Percentiles rank a stretch among this genome's conserved stretches.
These are phyloP conservation scores for Xylaria palmicola DNA, from an alignment of 495 filamentous ascomycete genomes.

Conservation along the genomic window DNA sequence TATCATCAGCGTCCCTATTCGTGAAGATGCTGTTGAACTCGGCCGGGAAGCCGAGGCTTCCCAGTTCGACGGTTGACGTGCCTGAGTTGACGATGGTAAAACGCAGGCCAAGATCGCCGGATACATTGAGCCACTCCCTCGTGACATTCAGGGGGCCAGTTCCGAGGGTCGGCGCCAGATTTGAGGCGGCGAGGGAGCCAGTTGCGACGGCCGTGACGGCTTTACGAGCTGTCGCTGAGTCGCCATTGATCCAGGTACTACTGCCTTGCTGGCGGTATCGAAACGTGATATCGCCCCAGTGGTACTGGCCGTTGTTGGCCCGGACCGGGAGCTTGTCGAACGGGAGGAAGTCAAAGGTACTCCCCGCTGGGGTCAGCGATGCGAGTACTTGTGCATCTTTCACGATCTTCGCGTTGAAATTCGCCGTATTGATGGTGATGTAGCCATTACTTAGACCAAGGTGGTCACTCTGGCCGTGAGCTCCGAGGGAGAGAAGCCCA, in stretches of 20 bases:
- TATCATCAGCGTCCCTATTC: constrained; percentile 41
- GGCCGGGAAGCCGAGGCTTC: constrained; percentile 52
- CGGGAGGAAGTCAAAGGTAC: constrained; percentile 50
- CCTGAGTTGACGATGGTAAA: constrained; percentile 48
- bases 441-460: constrained; percentile 39
- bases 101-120: constrained; percentile 45
- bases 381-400: constrained; percentile 38
- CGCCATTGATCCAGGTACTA: constrained; percentile 34
- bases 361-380: constrained; percentile 39
- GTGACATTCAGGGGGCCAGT: constrained; percentile 37
- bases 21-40: constrained; percentile 60
- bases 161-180: constrained; percentile 36
- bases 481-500: constrained; percentile 42
- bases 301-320: constrained; percentile 47
- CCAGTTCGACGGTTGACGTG: constrained; percentile 42
- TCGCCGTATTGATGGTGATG: constrained; percentile 32
- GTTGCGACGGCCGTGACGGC: constrained; percentile 24
- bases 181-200: constrained; percentile 30
- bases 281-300: constrained; percentile 52
- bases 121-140: constrained; percentile 42
- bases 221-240: constrained; percentile 39
- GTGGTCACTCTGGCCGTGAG: constrained; percentile 23
- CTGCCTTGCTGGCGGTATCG: constrained; percentile 40
- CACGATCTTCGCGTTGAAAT: constrained; percentile 41
- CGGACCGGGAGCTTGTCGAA: constrained; percentile 41